Evolutionary conservation across 2,329 filamentous ascomycete genomes (phyloP).

Genomic region (Neobulgaria alba): DNA sequence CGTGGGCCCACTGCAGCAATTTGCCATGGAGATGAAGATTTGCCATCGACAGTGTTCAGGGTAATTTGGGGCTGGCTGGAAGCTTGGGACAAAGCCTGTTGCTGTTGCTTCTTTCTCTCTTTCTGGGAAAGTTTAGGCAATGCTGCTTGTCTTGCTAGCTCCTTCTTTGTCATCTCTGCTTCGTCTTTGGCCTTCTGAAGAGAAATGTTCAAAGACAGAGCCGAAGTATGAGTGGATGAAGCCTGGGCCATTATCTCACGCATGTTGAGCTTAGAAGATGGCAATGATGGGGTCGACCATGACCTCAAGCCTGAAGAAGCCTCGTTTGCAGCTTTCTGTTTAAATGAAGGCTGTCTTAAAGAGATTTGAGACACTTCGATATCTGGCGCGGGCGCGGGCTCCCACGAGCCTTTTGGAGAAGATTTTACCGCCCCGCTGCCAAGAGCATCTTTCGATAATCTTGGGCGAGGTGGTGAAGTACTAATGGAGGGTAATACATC

Average conservation of each 20-base stretch:
- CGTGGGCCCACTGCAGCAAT: slow-evolving; percentile 40
- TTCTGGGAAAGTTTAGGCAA: slow-evolving; percentile 74
- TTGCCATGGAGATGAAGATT: slow-evolving; percentile 56
- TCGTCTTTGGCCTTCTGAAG: slow-evolving; percentile 36
- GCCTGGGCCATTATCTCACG: slow-evolving; percentile 77
- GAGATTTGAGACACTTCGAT: not conserved
- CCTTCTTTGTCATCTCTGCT: slow-evolving; percentile 21
- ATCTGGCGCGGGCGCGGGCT: too few relatives aligned
- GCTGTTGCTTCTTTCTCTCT: slow-evolving; percentile 77
- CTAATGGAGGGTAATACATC: slow-evolving; percentile 13
- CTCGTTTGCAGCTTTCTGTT: slow-evolving; percentile 1
- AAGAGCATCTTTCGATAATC: not conserved
- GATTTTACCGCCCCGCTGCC: not conserved
- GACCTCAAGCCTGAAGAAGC: slow-evolving; percentile 15
- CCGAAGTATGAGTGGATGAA: slow-evolving; percentile 39
- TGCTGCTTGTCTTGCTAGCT: slow-evolving; percentile 29
- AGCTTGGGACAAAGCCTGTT: slow-evolving; percentile 34
- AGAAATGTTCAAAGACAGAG: slow-evolving; percentile 45
- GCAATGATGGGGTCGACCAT: slow-evolving; percentile 26
- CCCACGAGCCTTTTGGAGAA: not conserved
- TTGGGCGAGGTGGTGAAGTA: slow-evolving; percentile 10
- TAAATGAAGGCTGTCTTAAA: slow-evolving; percentile 1
- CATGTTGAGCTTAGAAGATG: slow-evolving; percentile 39
- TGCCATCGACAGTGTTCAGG: slow-evolving; percentile 38
- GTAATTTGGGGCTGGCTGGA: slow-evolving; percentile 32